These are phyloP conservation scores for Centrapalus pauciflorus DNA, from an alignment of 129 eudicot genomes.

Conservation along the genomic window DNA sequence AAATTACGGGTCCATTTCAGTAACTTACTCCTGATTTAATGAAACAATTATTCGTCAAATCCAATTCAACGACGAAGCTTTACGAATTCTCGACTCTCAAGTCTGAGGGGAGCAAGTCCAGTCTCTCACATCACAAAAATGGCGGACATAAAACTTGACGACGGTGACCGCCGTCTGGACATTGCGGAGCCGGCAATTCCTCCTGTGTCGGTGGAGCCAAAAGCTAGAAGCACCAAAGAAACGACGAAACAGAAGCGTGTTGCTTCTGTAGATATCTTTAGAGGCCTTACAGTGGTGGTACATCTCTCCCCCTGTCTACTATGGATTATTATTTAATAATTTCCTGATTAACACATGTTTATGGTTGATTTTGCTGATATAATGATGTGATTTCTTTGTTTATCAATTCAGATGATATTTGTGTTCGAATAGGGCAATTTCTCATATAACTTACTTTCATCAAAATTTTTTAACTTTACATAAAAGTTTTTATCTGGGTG, in stretches of 20 bases:
- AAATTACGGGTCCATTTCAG: too few relatives aligned
- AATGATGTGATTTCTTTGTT: too few relatives aligned
- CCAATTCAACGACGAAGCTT: too few relatives aligned
- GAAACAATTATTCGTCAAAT: too few relatives aligned
- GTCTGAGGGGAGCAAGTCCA: too few relatives aligned
- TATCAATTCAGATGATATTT: too few relatives aligned
- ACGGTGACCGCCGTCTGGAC: slow-evolving; percentile 22
- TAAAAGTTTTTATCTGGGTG: too few relatives aligned
- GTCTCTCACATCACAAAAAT: slow-evolving; percentile 1
- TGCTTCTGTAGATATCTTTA: slow-evolving; percentile 65
- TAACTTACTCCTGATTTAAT: too few relatives aligned
- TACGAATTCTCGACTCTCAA: too few relatives aligned
- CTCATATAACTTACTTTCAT: not conserved
- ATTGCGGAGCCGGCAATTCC: slow-evolving; percentile 17
- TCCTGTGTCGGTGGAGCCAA: not conserved
- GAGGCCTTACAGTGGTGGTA: slow-evolving; percentile 85
- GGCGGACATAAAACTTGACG: slow-evolving; percentile 31
- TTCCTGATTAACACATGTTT: not conserved
- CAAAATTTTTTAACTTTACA: not conserved
- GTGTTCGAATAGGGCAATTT: too few relatives aligned
- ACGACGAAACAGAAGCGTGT: slow-evolving; percentile 38
- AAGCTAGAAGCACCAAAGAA: not conserved
- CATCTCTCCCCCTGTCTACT: not conserved
- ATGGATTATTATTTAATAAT: too few relatives aligned
- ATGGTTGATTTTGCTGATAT: too few relatives aligned